Evolutionary conservation across 1,139 yeast species (phyloP).

Genomic region (Geotrichum citri-aurantii): DNA sequence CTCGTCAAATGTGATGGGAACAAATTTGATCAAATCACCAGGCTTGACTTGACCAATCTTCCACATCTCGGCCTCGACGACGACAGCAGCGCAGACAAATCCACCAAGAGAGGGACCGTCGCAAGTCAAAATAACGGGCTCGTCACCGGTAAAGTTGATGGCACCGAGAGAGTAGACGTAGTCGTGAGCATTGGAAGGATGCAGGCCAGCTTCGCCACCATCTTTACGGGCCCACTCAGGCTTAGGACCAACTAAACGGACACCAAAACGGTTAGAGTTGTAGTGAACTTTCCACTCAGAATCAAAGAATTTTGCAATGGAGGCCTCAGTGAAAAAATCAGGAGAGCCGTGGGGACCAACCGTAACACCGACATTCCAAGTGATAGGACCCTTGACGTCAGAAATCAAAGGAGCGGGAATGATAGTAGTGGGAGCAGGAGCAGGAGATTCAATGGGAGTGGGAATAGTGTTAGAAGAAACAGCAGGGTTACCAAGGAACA

Average conservation of each 20-base stretch:
- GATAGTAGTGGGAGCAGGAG: conserved; percentile 49
- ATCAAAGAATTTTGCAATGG: conserved; percentile 65
- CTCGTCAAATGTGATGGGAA: conserved; percentile 62
- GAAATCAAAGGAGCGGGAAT: conserved; percentile 46
- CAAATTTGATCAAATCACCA: conserved; percentile 76
- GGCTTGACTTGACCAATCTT: conserved; percentile 97
- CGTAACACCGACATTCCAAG: conserved; percentile 87
- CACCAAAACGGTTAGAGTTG: conserved; percentile 94
- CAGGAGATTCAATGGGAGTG: conserved; percentile 61
- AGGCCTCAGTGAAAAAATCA: conserved; percentile 78
- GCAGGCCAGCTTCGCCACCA: conserved; percentile 97
- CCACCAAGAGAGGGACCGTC: conserved; percentile 98
- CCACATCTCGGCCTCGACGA: conserved; percentile 96
- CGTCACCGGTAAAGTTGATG: conserved; percentile 95
- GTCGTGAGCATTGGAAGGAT: conserved; percentile 96
- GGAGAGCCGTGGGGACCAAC: conserved; percentile 98
- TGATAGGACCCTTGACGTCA: conserved; percentile 38
- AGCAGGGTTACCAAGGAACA: conserved; percentile 76
- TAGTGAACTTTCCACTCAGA: conserved; percentile 91
- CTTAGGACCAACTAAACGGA: conserved; percentile 88
- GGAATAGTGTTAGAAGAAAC: conserved; percentile 65
- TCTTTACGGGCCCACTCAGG: conserved; percentile 96
- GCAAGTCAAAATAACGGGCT: conserved; percentile 91
- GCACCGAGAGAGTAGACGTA: conserved; percentile 96
- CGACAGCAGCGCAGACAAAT: conserved; percentile 93